A percentile compares a stretch with the other conserved stretches of the same genome.
Conservation (phyloP, 2,329 filamentous ascomycete species). For the Penicillium sp. region DNA sequence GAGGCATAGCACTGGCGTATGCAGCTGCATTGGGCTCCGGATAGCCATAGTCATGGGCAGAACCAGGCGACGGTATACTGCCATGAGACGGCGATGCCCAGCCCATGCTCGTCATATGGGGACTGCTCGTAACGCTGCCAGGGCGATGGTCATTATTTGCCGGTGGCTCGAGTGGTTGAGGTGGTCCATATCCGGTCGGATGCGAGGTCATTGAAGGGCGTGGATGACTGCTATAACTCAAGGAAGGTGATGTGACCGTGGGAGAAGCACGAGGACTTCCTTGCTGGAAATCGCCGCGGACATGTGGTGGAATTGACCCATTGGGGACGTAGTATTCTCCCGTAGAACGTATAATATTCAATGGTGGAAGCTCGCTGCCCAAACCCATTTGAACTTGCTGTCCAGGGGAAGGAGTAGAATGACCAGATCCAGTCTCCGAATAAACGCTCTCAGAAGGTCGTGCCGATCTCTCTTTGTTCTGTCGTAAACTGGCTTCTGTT, state of each 20-base stretch:
- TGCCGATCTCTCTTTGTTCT: conserved; percentile 37
- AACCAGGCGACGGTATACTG: conserved; percentile 66
- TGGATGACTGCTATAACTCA: conserved; percentile 52
- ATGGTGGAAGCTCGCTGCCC: conserved; percentile 65
- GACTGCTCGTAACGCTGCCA: conserved; percentile 74
- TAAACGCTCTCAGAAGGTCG: conserved; percentile 38
- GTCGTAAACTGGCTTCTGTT: conserved; percentile 77
- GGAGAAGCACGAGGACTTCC: conserved; percentile 64
- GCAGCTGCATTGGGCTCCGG: conserved; percentile 64
- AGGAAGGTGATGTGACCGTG: conserved; percentile 61
- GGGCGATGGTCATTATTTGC: conserved; percentile 70
- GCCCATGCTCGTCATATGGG: conserved; percentile 74
- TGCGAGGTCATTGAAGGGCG: conserved; percentile 74
- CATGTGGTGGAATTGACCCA: conserved; percentile 75
- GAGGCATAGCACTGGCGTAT: conserved; percentile 40
- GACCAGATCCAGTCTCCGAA: conserved; percentile 42
- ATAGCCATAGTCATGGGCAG: conserved; percentile 73
- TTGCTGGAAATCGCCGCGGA: conserved; percentile 70
- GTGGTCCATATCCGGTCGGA: conserved; percentile 75
- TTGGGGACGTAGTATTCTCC: conserved; percentile 76
- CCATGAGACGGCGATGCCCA: conserved; percentile 84
- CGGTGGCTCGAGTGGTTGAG: conserved; percentile 77
- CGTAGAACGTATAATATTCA: conserved; percentile 64
- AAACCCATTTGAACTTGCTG: conserved; percentile 80
- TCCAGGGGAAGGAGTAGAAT: conserved; percentile 74